Evolutionary conservation across 2,329 filamentous ascomycete species (phyloP), one percentile per base, ranked within the genome.

Genomic region (Herpotrichia juniperi): DNA sequence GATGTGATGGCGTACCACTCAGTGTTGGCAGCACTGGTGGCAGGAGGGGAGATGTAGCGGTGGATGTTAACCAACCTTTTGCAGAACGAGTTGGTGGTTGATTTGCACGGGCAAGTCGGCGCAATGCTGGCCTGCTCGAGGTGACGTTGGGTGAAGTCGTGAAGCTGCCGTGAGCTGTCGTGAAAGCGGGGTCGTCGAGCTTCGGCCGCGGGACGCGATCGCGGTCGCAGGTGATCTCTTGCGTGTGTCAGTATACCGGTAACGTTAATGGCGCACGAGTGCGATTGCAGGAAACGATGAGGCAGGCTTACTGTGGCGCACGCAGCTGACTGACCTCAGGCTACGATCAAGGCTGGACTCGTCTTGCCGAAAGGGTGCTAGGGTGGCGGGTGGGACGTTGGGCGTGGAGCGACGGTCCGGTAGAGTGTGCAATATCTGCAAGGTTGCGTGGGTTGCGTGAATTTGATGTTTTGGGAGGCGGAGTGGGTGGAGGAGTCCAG

Each of bases 281-380:
- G 3, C 37, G 37, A 24, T 40, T 12, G n/a, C n/a, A n/a, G 6
- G 19, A 24, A n/a, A 40, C 11, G 21, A 40, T 40, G 34, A 40
- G 37, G 9, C 31, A 34, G 6, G 16, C 37, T 16, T 7, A 25
- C 9, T 10, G 37, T 14, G 21, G 21, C 16, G 31, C 12, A n/a
- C n/a, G n/a, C n/a, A n/a, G 37, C 37, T 58, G 52, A 58, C 55
- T 53, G 55, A 56, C 44, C 25, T 25, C 22, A 3, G 4, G 21
- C 11, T 8, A 10, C 26, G 26, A n/a, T n/a, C n/a, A 37, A 28
- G 26, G 26, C 26, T 28, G 26, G 26, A 7, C 26, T 28, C 12
- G 40, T 26, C 44, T 39, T 47, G 26, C 44, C 32, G 22, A 39
- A 46, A 24, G 28, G 28, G 32, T 19, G 37, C 37, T 40, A 26